Conservation (phyloP, 2,329 filamentous ascomycete species). For the Fusarium longipes region DNA sequence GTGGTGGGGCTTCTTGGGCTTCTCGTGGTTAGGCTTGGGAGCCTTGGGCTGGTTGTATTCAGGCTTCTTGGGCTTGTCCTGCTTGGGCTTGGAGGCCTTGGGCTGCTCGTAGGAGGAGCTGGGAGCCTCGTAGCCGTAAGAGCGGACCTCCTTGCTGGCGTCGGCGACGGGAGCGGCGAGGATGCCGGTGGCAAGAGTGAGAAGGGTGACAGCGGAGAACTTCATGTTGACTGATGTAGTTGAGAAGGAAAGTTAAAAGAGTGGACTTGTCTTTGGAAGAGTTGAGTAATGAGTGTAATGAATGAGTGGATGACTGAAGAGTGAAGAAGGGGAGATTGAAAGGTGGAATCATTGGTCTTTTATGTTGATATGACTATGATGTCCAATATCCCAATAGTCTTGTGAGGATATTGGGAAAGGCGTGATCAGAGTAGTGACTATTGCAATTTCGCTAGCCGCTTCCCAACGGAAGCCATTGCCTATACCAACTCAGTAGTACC, state of each 20-base stretch:
- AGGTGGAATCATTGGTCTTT: slow-evolving; percentile 8
- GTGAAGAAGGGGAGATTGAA: neutral
- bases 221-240: slow-evolving; percentile 23
- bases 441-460: slow-evolving; percentile 10
- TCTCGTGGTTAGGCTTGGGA: neutral
- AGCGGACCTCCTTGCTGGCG: slow-evolving; percentile 19
- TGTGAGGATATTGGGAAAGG: neutral
- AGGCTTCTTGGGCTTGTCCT: slow-evolving; percentile 1
- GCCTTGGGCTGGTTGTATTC: slow-evolving; percentile 1
- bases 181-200: slow-evolving; percentile 32
- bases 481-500: neutral
- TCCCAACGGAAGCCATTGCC: neutral
- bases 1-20: neutral
- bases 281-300: slow-evolving; percentile 13
- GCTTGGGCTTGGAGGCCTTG: neutral
- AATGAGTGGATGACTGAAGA: slow-evolving; percentile 29
- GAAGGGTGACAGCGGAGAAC: slow-evolving; percentile 34
- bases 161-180: slow-evolving; percentile 29
- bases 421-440: neutral
- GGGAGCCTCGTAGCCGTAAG: slow-evolving; percentile 18
- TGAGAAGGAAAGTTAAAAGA: neutral
- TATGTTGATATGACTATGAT: neutral
- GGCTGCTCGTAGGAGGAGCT: slow-evolving; percentile 24
- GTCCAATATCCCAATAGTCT: neutral
- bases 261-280: slow-evolving; percentile 6